These are phyloP conservation scores for Aegilops umbellulata DNA, from an alignment of 176 grass and related monocot genomes.

Conservation along the genomic window DNA sequence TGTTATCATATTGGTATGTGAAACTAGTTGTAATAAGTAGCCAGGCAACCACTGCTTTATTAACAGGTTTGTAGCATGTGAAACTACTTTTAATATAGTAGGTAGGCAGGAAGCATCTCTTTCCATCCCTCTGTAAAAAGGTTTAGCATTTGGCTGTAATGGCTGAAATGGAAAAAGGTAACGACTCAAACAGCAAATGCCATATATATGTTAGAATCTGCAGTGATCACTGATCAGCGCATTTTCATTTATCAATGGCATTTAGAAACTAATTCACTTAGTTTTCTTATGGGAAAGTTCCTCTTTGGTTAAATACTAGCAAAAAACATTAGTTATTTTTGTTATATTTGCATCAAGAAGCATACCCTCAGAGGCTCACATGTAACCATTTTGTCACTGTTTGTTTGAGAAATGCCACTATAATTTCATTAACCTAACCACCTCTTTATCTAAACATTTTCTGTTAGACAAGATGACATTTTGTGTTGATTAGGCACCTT, in stretches of 20 bases:
- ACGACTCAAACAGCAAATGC: neutral
- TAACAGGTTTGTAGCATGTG: slow-evolving; percentile 8
- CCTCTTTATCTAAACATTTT: slow-evolving; percentile 3
- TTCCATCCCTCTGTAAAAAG: neutral
- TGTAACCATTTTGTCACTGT: neutral
- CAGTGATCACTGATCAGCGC: neutral
- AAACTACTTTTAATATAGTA: no score
- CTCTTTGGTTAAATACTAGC: neutral
- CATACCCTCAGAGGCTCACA: no score
- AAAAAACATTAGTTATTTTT: neutral
- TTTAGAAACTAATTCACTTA: neutral
- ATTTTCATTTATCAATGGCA: neutral
- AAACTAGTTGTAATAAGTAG: slow-evolving; percentile 7
- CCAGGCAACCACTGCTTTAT: neutral
- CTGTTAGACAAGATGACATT: neutral
- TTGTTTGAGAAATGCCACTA: neutral
- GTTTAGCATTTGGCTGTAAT: neutral
- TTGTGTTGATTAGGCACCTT: neutral
- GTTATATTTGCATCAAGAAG: neutral
- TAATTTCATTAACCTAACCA: neutral
- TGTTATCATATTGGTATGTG: slow-evolving; percentile 2
- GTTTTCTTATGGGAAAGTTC: neutral
- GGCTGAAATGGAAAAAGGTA: neutral
- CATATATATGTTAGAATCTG: neutral
- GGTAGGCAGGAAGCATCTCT: neutral